Evolutionary conservation across 176 grass and related monocot genomes (phyloP), one percentile per base, ranked within the genome.

Genomic region (Poa annua): DNA sequence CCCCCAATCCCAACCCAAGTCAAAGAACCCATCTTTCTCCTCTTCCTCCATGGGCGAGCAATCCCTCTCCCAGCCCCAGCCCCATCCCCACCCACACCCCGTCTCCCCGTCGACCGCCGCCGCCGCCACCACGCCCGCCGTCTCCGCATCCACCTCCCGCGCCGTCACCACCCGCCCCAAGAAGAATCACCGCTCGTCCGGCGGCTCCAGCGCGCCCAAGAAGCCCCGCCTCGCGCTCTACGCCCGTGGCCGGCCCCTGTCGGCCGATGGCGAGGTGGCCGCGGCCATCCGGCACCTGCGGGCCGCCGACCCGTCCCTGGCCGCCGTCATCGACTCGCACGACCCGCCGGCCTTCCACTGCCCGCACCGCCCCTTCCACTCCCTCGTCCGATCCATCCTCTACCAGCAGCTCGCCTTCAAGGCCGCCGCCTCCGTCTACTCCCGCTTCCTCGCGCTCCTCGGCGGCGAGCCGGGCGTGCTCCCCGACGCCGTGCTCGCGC

Each of bases 361-460:
- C 68, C 91, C 92, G 66, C 90, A 98, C 32, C 90, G 86, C 71
- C 92, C 92, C 0, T 98, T 98, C 82, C 96, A 98, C 51, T 95
- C 90, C 80, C 96, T 98, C 67, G 90, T 86, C 66, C 89, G 92
- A 82, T 95, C 92, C 84, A 91, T 98, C 74, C 89, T 98, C 52
- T 95, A 98, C 85, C 96, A 98, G 86, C 92, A 98, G 83, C 92
- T 98, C 39, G 92, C 96, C 53, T 91, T 93, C 80, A 98, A 98
- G 89, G 96, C 96, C 2, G 96, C 90, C 39, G 85, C 96, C 17
- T 91, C 96, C n/a, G 88, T 98, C 60, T 98, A 98, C 80, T 75
- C 85, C 60, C 92, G 87, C 1, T 98, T 98, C 82, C 68, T 98
- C 24, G 50, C 88, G 11, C 85, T 98, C 50, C 90, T 94, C 74